Evolutionary conservation across 352 stramenopile species (phyloP).

Genomic region (Peronospora farinosa): DNA sequence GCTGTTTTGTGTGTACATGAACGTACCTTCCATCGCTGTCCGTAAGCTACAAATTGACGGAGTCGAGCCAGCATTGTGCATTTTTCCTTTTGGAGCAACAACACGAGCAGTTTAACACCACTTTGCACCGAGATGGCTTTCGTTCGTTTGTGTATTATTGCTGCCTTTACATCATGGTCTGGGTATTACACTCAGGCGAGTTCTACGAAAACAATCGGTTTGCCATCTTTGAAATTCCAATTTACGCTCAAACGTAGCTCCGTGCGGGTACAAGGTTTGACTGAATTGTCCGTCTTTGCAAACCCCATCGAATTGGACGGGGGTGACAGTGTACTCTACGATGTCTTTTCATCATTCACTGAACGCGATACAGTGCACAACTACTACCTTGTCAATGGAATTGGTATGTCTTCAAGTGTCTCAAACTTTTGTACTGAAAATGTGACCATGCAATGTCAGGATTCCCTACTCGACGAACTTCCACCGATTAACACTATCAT

Average conservation of each 20-base stretch:
- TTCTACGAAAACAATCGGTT: not conserved
- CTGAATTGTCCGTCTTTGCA: slow-evolving; percentile 28
- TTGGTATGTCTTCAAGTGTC: slow-evolving; percentile 15
- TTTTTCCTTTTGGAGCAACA: not conserved
- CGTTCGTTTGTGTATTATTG: not conserved
- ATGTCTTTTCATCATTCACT: slow-evolving; percentile 21
- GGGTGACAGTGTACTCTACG: slow-evolving; percentile 23
- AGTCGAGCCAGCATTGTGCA: slow-evolving; percentile 11
- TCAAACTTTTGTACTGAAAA: slow-evolving; percentile 3
- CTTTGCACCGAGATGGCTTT: not conserved
- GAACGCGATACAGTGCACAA: slow-evolving; percentile 21
- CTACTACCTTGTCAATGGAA: slow-evolving; percentile 27
- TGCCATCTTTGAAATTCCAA: slow-evolving; percentile 23
- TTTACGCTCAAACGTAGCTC: slow-evolving; percentile 31
- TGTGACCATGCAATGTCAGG: slow-evolving; percentile 9
- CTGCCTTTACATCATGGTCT: not conserved
- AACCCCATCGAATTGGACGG: slow-evolving; percentile 16
- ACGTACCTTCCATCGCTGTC: no score
- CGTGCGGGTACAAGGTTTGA: slow-evolving; percentile 26
- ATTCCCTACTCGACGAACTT: slow-evolving; percentile 6
- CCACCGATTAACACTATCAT: slow-evolving; percentile 28
- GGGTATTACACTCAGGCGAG: not conserved
- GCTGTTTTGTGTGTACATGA: no score
- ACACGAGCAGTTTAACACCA: not conserved
- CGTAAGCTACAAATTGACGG: no score